Conservation (phyloP, 306 rosid genomes). For the Gillenia trifoliata region DNA sequence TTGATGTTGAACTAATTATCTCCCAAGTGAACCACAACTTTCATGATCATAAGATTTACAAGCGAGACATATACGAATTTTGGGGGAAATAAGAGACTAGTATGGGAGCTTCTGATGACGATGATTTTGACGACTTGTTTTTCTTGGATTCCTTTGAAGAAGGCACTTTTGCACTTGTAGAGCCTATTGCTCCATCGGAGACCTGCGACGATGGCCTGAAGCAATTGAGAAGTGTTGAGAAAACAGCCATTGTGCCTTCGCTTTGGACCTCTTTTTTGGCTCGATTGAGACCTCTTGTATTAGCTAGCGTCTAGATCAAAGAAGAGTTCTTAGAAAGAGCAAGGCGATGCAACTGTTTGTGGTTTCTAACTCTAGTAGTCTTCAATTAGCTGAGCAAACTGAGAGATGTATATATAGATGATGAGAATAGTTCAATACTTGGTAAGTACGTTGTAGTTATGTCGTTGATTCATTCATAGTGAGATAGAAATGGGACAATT, state of each 20-base stretch:
- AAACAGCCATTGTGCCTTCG: background rate
- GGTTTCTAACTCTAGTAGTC: background rate
- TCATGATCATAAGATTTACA: background rate
- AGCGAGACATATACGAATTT: background rate
- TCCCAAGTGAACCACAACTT: background rate
- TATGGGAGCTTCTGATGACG: conserved; percentile 13
- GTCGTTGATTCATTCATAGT: background rate
- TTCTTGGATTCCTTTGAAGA: background rate
- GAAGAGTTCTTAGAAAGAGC: background rate
- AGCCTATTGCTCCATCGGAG: background rate
- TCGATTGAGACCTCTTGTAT: background rate
- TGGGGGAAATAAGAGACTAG: conserved; percentile 2
- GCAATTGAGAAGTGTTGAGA: background rate
- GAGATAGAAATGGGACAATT: background rate
- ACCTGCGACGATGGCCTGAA: conserved; percentile 2
- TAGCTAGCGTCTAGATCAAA: background rate
- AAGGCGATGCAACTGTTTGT: background rate
- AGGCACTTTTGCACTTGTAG: background rate
- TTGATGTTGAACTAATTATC: background rate
- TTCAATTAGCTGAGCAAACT: background rate
- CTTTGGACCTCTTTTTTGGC: background rate
- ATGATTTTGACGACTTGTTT: background rate
- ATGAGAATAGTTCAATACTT: too few species aligned
- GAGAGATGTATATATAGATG: background rate
- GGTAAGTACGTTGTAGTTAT: background rate